A percentile compares a stretch with the other conserved stretches of the same genome.
These are phyloP conservation scores for Linderniella brevidens DNA, from an alignment of 257 asterid genomes.

Conservation along the genomic window DNA sequence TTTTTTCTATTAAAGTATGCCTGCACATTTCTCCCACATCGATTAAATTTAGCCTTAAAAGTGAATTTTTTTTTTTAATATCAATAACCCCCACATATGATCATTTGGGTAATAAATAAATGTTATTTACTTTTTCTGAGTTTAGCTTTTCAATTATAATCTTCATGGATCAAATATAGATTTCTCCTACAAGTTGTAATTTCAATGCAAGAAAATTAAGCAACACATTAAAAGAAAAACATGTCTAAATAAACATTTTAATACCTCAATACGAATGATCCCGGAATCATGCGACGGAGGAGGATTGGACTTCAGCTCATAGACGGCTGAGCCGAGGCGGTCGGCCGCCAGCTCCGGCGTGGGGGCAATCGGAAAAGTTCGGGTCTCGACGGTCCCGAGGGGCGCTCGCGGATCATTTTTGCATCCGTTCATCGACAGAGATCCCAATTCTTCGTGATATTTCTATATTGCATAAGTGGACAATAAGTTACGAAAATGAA, in stretches of 20 bases:
- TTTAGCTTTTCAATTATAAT: not conserved
- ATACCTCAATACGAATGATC: conserved; percentile 70
- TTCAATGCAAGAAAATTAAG: not conserved
- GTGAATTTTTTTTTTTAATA: too few species aligned
- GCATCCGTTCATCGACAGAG: conserved; percentile 57
- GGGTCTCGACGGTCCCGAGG: conserved; percentile 44
- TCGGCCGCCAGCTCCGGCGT: conserved; percentile 42
- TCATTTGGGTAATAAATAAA: too few species aligned
- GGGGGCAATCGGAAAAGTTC: conserved; percentile 30
- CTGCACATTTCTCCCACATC: too few species aligned
- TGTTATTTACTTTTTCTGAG: too few species aligned
- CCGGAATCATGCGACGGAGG: conserved; percentile 36
- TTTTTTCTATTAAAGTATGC: too few species aligned
- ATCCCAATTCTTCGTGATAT: conserved; percentile 27
- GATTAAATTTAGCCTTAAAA: too few species aligned
- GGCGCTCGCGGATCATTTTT: conserved; percentile 46
- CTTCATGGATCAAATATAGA: not conserved
- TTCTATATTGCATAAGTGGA: too few species aligned
- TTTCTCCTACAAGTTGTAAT: not conserved
- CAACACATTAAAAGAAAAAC: too few species aligned
- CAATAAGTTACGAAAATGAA: too few species aligned
- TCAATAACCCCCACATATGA: too few species aligned
- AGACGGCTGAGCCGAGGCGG: conserved; percentile 47
- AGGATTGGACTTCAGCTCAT: conserved; percentile 25
- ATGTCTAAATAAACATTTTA: not conserved